These are phyloP conservation scores for Pleurotus salmoneostramineus DNA, from an alignment of 768 basidiomycete species.

Conservation along the genomic window DNA sequence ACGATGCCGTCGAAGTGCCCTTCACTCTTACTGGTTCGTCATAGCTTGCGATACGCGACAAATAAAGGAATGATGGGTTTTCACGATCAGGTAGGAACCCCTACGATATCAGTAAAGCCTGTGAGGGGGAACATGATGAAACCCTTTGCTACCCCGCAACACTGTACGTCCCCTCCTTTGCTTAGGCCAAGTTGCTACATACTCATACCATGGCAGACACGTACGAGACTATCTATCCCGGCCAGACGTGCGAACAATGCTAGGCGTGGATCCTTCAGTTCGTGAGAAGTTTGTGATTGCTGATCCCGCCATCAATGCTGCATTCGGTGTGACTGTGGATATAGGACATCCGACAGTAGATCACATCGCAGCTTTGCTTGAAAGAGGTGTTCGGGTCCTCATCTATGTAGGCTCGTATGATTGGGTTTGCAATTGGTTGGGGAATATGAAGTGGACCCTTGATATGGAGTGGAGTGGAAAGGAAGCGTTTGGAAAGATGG, in stretches of 20 bases:
- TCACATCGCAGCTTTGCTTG: slow-evolving; percentile 52
- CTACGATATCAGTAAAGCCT: slow-evolving; percentile 67
- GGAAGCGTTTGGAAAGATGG: slow-evolving; percentile 30
- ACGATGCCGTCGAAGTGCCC: slow-evolving; percentile 38
- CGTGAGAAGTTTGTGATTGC: slow-evolving; percentile 29
- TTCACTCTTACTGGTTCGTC: slow-evolving; percentile 36
- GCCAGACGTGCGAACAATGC: slow-evolving; percentile 42
- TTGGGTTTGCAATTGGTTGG: slow-evolving; percentile 58
- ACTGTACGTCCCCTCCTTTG: background rate
- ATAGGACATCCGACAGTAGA: slow-evolving; percentile 31
- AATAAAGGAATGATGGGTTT: slow-evolving; percentile 14
- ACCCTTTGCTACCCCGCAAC: slow-evolving; percentile 51
- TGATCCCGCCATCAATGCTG: slow-evolving; percentile 32
- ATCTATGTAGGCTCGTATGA: slow-evolving; percentile 56
- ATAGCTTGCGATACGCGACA: background rate
- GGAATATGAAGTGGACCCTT: slow-evolving; percentile 36
- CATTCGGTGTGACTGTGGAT: slow-evolving; percentile 41
- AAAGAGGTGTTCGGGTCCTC: slow-evolving; percentile 53
- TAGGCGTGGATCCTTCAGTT: slow-evolving; percentile 58
- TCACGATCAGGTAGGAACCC: slow-evolving; percentile 40
- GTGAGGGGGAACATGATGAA: slow-evolving; percentile 41
- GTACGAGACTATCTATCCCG: slow-evolving; percentile 62
- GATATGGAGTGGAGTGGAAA: slow-evolving; percentile 42
- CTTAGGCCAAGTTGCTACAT: slow-evolving; percentile 21
- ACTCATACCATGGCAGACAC: slow-evolving; percentile 27